Evolutionary conservation across 345 rosid genomes (phyloP), one percentile per base, ranked within the genome.

Genomic region (Rhizophora mangle): DNA sequence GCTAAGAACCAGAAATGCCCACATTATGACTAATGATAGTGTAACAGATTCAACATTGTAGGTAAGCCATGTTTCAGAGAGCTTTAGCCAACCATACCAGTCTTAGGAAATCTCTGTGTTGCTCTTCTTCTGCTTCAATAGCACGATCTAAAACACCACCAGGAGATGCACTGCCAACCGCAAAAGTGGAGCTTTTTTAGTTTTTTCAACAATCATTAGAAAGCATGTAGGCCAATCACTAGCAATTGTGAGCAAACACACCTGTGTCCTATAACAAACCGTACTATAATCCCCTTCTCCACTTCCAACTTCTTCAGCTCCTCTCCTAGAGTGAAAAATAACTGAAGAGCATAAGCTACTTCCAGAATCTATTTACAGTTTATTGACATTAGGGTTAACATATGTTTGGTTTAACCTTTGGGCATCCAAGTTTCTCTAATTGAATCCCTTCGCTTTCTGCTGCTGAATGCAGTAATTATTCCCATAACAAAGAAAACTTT

Each of bases 401-500:
- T 39, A 10, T 39, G 46, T 2, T 39, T 39, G 6, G 72, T 46
- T 52, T 69, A 64, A 86, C 96, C 96, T 85, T 82, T 85, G 21
- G 84, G 96, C 89, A 89, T 74, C 96, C 90, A 89, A 58, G 89
- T 84, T 65, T 85, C 82, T 73, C 96, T 83, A 67, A 89, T 87
- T n/a, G 96, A 89, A 66, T 89, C 89, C 68, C 96, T 76, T 71
- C 92, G 78, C 64, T 87, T 89, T 80, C 96, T 84, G 76, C 92
- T 89, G 80, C 96, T 85, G 81, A 89, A 89, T 62, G 90, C 92
- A 43, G 96, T 89, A 8, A 87, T 84, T 75, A 89, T 84, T 70
- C 96, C 96, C 96, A 87, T 87, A 31, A 87, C 90, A 83, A 84
- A 85, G 82, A 89, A 87, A 68, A 86, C 82, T 78, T 87, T 85